Conservation (phyloP, 2,329 filamentous ascomycete genomes). For the Pseudocercospora vitis region DNA sequence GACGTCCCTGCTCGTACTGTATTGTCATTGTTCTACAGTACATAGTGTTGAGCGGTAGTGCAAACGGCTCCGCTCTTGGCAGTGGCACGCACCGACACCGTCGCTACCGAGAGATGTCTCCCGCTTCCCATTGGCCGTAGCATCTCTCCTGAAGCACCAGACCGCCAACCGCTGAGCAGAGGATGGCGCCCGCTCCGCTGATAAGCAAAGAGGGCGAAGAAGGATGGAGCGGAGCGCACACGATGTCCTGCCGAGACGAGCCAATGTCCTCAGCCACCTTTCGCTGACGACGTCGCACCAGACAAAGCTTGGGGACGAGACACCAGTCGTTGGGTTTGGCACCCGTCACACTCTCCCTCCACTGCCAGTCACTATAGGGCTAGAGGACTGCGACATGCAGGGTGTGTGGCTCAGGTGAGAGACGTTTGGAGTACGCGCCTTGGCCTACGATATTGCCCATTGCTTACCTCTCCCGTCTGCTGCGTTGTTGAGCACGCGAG, state of each 20-base stretch:
- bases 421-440: not conserved
- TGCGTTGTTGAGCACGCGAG: conserved; percentile 2
- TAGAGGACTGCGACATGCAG: not conserved
- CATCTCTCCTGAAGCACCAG: not conserved
- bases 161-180: not conserved
- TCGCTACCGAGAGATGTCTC: not conserved
- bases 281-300: conserved; percentile 1
- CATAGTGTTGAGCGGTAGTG: too few species aligned
- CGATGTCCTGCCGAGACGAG: not conserved
- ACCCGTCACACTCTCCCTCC: not conserved
- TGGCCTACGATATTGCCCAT: not conserved
- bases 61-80: too few species aligned
- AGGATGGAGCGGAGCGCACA: not conserved
- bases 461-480: not conserved
- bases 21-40: too few species aligned
- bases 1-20: too few species aligned
- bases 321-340: not conserved
- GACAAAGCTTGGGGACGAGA: not conserved
- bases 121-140: not conserved
- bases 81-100: too few species aligned
- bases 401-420: conserved; percentile 6
- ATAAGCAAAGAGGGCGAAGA: not conserved
- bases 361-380: not conserved
- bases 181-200: not conserved
- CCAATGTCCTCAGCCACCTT: conserved; percentile 1